phyloP scores from a whole-genome alignment of 164 flowering plant genomes.

The Stephania japonica region DNA sequence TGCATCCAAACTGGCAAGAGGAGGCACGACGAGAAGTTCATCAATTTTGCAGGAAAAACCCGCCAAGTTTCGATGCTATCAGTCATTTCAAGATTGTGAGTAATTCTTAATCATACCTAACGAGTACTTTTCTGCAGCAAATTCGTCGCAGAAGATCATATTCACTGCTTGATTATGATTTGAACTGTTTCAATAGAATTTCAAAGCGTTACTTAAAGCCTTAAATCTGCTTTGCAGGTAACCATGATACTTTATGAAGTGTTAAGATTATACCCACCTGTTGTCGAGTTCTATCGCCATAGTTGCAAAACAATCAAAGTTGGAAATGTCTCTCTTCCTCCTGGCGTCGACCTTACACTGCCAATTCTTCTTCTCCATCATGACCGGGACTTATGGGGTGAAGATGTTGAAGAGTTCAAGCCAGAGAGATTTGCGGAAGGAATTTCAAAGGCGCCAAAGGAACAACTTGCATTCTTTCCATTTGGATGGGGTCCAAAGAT shows the following conservation, averaged over 20 bases:
- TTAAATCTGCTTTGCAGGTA: constrained; percentile 13
- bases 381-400: constrained; percentile 17
- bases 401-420: constrained; percentile 32
- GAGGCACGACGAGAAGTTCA: constrained; percentile 23
- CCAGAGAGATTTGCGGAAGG: constrained; percentile 53
- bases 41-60: constrained; percentile 14
- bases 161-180: not conserved
- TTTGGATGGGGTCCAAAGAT: constrained; percentile 34
- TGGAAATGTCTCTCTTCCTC: constrained; percentile 25
- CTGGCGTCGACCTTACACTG: constrained; percentile 30
- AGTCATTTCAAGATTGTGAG: constrained; percentile 26
- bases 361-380: constrained; percentile 21
- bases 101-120: not conserved
- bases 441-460: constrained; percentile 34
- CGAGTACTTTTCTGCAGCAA: not conserved
- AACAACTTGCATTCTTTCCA: constrained; percentile 27
- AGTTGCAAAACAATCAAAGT: constrained; percentile 21
- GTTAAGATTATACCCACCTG: constrained; percentile 43
- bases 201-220: not conserved
- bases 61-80: constrained; percentile 19
- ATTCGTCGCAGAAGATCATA: no score
- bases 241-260: constrained; percentile 36
- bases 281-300: constrained; percentile 19
- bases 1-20: constrained; percentile 29
- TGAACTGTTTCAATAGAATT: not conserved